A percentile compares a stretch with the other conserved stretches of the same genome.
phyloP scores from a whole-genome alignment of 73 alveolate genomes.

The Stentor roeselii region DNA sequence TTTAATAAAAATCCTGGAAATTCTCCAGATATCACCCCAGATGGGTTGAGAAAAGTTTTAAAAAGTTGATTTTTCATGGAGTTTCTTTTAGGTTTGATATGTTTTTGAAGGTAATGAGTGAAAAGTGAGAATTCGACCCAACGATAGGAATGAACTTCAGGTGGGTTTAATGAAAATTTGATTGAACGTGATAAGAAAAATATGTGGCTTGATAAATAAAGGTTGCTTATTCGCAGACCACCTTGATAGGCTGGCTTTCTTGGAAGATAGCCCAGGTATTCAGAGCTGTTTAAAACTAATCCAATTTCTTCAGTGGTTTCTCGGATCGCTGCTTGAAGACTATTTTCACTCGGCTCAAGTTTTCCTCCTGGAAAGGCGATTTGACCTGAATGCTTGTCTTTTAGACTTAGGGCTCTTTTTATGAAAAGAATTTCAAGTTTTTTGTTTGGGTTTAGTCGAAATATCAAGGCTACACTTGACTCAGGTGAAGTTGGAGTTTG shows the following conservation, averaged over 20 bases:
- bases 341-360: slow-evolving; percentile 34
- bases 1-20: neutral
- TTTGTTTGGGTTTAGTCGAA: too few species aligned
- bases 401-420: too few species aligned
- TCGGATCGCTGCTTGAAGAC: slow-evolving; percentile 37
- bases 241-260: too few species aligned
- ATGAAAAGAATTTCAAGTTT: too few species aligned
- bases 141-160: slow-evolving; percentile 2
- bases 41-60: neutral
- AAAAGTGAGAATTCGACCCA: neutral
- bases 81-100: neutral
- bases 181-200: too few species aligned
- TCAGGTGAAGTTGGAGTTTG: too few species aligned
- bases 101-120: neutral
- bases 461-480: too few species aligned
- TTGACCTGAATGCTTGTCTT: slow-evolving; percentile 37
- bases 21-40: neutral
- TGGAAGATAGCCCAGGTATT: too few species aligned
- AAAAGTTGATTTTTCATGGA: too few species aligned
- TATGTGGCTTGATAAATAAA: too few species aligned
- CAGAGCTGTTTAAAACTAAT: slow-evolving; percentile 26
- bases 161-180: too few species aligned
- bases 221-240: too few species aligned
- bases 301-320: slow-evolving; percentile 47
- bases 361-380: slow-evolving; percentile 47